These are phyloP conservation scores for Sergeia podlipaevii DNA, from an alignment of 208 protist species.

Conservation along the genomic window DNA sequence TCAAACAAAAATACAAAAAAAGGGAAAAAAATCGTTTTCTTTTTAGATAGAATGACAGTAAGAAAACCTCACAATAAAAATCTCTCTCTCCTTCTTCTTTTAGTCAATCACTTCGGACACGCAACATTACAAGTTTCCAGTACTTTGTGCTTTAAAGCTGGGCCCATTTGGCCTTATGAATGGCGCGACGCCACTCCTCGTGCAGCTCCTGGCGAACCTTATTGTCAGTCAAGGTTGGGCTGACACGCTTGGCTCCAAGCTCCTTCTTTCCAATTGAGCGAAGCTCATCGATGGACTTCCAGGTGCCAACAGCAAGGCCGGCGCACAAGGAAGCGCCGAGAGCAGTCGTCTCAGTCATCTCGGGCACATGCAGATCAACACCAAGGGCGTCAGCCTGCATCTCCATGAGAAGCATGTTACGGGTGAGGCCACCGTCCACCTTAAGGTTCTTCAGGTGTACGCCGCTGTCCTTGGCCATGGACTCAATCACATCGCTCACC, in stretches of 20 bases:
- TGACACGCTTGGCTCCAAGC: constrained; percentile 25
- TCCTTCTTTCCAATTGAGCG: constrained; percentile 17
- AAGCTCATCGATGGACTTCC: constrained; percentile 60
- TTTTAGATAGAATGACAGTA: too few relatives aligned
- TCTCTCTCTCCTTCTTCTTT: too few relatives aligned
- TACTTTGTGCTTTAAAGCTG: constrained; percentile 53
- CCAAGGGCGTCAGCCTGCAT: constrained; percentile 92
- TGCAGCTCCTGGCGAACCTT: constrained; percentile 21
- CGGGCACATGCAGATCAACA: constrained; percentile 56
- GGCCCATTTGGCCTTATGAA: constrained; percentile 53
- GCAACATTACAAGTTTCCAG: background rate
- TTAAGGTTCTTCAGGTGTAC: constrained; percentile 62
- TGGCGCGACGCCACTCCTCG: constrained; percentile 49
- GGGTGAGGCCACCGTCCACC: constrained; percentile 96
- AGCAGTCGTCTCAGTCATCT: constrained; percentile 72
- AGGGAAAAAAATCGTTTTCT: too few relatives aligned
- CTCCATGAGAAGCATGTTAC: constrained; percentile 91
- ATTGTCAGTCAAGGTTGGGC: constrained; percentile 18
- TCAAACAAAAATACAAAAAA: too few relatives aligned
- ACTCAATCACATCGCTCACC: constrained; percentile 79
- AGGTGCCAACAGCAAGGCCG: constrained; percentile 53
- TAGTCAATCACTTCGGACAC: background rate
- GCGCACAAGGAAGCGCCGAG: constrained; percentile 78
- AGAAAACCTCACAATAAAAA: too few relatives aligned
- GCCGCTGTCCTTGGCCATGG: constrained; percentile 80